A percentile compares a stretch with the other conserved stretches of the same genome.
phyloP scores from a whole-genome alignment of 2,329 filamentous ascomycete species.

The Colletotrichum sansevieriae region DNA sequence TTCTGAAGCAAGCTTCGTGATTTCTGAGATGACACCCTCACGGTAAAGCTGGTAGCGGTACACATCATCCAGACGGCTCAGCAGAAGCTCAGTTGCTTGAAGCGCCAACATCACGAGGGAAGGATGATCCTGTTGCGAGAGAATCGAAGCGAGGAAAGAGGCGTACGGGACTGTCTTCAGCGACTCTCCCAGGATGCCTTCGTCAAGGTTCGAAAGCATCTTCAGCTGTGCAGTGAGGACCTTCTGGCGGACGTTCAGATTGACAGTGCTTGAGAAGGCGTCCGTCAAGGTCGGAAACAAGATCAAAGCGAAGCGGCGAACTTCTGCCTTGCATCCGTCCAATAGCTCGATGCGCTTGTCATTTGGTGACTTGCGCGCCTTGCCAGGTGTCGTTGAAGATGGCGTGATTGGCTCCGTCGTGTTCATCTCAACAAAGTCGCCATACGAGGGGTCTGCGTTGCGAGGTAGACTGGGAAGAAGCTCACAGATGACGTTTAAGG shows the following conservation, averaged over 20 bases:
- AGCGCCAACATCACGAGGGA: slow-evolving; percentile 88
- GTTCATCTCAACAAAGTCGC: slow-evolving; percentile 60
- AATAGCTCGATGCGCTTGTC: slow-evolving; percentile 87
- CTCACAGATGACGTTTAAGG: slow-evolving; percentile 97
- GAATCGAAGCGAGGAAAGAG: slow-evolving; percentile 93
- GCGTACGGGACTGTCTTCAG: slow-evolving; percentile 92
- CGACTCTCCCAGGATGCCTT: slow-evolving; percentile 85
- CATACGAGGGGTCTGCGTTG: slow-evolving; percentile 57
- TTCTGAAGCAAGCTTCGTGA: slow-evolving; percentile 79
- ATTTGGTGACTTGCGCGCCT: slow-evolving; percentile 69
- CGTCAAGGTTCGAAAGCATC: slow-evolving; percentile 96
- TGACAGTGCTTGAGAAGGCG: slow-evolving; percentile 97
- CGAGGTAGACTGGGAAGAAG: slow-evolving; percentile 82
- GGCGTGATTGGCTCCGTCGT: slow-evolving; percentile 56
- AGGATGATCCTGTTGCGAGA: slow-evolving; percentile 94
- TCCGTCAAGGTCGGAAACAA: slow-evolving; percentile 95
- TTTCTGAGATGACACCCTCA: slow-evolving; percentile 94
- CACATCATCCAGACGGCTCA: slow-evolving; percentile 85
- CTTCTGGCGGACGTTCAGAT: slow-evolving; percentile 93
- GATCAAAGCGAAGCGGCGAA: slow-evolving; percentile 92
- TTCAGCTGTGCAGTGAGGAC: slow-evolving; percentile 96
- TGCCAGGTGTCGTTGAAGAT: slow-evolving; percentile 56
- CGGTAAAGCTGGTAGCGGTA: slow-evolving; percentile 98
- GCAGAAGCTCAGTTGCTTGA: slow-evolving; percentile 88
- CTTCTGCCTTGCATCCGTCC: slow-evolving; percentile 84